These are phyloP conservation scores for Geoglossum cookeanum DNA, from an alignment of 2,329 filamentous ascomycete genomes.

Conservation along the genomic window DNA sequence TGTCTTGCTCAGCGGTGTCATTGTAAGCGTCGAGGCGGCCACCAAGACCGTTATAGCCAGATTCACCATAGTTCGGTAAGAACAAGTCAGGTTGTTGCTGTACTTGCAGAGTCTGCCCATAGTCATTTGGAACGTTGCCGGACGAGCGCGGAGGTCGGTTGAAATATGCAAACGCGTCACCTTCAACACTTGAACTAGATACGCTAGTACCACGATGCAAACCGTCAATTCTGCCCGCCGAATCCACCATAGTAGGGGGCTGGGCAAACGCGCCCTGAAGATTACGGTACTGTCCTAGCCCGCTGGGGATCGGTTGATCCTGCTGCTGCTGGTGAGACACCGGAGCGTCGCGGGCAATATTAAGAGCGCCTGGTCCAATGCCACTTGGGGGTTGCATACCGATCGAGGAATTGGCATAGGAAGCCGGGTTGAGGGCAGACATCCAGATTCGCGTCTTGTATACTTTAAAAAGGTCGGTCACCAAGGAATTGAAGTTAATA, in stretches of 20 bases:
- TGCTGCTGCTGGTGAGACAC: not conserved
- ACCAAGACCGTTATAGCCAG: not conserved
- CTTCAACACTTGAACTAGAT: not conserved
- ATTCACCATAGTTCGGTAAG: not conserved
- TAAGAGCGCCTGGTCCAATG: slow-evolving; percentile 1
- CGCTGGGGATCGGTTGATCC: not conserved
- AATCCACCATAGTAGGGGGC: not conserved
- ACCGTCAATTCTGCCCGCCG: not conserved
- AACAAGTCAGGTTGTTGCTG: not conserved
- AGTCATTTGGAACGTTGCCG: not conserved
- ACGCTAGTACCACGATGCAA: not conserved
- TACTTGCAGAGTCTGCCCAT: not conserved
- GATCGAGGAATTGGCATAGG: slow-evolving; percentile 63
- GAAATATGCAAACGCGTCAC: not conserved
- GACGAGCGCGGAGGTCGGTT: not conserved
- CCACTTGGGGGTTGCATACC: slow-evolving; percentile 43
- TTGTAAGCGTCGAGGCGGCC: not conserved
- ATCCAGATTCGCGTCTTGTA: slow-evolving; percentile 99
- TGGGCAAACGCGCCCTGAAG: not conserved
- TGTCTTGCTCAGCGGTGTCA: not conserved
- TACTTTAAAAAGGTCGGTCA: slow-evolving; percentile 95
- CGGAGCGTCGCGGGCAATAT: not conserved
- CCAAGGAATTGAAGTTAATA: slow-evolving; percentile 96
- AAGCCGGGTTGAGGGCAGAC: slow-evolving; percentile 96
- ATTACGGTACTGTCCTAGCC: not conserved